Conservation (phyloP, 1,284 basidiomycete species). For the Cystobasidiaceae sp. region DNA sequence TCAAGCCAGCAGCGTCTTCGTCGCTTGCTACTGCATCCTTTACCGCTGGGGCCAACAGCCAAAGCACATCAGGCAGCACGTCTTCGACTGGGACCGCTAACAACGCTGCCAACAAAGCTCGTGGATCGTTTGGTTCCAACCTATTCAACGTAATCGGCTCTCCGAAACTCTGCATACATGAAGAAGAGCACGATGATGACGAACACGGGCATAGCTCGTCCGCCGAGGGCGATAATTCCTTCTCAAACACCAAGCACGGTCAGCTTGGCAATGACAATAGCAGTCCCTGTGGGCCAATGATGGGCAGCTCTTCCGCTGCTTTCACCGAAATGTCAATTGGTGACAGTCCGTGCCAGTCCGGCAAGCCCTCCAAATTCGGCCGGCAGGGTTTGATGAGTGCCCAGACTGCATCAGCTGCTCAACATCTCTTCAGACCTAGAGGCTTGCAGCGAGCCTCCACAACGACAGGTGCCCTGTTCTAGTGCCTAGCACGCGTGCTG, state of each 20-base stretch:
- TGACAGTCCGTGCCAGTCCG: conserved; percentile 15
- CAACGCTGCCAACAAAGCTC: not conserved
- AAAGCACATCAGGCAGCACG: too few species aligned
- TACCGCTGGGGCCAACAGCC: too few species aligned
- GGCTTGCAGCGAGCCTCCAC: conserved; percentile 15
- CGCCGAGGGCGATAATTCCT: conserved; percentile 10
- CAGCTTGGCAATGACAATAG: not conserved
- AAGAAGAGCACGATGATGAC: conserved; percentile 26
- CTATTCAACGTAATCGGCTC: conserved; percentile 24
- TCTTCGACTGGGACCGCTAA: not conserved
- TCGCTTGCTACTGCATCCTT: not conserved
- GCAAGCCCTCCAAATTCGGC: conserved; percentile 7
- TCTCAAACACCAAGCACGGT: conserved; percentile 18
- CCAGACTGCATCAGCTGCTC: not conserved
- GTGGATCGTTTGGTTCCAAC: conserved; percentile 14
- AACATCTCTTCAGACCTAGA: conserved; percentile 6
- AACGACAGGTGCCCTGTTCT: not conserved
- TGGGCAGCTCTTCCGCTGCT: not conserved
- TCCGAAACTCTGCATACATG: conserved; percentile 19
- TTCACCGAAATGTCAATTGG: conserved; percentile 1
- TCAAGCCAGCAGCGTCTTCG: conserved; percentile 7
- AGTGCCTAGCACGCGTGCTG: not conserved
- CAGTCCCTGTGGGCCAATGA: conserved; percentile 24
- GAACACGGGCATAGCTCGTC: not conserved
- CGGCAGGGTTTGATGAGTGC: not conserved